These are phyloP conservation scores for Citrus maxima DNA, from an alignment of 345 rosid species.

Conservation along the genomic window DNA sequence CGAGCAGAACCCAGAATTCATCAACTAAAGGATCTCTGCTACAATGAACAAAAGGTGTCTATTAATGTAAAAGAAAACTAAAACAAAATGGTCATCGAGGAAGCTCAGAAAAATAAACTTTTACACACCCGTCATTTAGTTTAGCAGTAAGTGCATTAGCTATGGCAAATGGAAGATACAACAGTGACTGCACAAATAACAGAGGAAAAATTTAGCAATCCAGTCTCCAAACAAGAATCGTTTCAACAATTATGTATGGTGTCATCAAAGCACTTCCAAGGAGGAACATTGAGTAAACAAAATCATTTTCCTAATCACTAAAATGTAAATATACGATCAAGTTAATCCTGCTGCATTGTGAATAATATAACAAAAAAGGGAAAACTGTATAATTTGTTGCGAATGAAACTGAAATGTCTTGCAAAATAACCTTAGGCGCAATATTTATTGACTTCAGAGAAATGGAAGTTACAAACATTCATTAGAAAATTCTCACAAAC, in stretches of 20 bases:
- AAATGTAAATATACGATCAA: neutral
- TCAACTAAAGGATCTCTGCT: constrained; percentile 87
- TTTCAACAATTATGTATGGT: neutral
- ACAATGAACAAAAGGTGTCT: constrained; percentile 12
- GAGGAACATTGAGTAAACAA: neutral
- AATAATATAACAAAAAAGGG: neutral
- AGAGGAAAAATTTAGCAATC: constrained; percentile 9
- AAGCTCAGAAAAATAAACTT: neutral
- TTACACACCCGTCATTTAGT: constrained; percentile 87
- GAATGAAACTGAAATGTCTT: neutral
- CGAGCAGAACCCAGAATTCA: constrained; percentile 92
- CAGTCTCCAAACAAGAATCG: neutral
- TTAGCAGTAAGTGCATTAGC: constrained; percentile 92
- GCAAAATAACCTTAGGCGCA: neutral
- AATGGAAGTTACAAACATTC: neutral
- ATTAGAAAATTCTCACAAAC: neutral
- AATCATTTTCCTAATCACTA: neutral
- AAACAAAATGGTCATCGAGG: neutral
- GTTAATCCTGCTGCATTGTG: neutral
- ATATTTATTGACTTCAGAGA: neutral
- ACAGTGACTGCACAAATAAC: constrained; percentile 58
- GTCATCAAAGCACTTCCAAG: neutral
- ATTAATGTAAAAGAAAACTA: neutral
- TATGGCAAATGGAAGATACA: constrained; percentile 90
- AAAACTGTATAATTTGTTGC: neutral